phyloP scores from a whole-genome alignment of 1,284 basidiomycete genomes.

The Phylloboletellus chloephorus region DNA sequence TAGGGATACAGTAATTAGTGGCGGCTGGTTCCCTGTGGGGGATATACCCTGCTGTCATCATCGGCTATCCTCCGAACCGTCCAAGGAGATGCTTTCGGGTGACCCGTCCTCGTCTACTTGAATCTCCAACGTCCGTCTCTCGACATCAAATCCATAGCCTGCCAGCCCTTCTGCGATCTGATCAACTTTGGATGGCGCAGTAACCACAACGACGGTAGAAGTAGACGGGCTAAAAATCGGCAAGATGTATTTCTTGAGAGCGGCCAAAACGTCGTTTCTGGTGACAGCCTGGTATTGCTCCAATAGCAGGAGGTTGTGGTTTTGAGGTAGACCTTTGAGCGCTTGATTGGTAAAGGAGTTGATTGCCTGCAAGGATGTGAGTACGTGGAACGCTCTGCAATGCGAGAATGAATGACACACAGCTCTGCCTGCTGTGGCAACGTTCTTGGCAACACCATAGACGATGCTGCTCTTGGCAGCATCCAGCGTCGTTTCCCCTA shows the following conservation, averaged over 20 bases:
- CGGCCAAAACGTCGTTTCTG: constrained; percentile 67
- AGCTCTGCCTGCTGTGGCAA: constrained; percentile 81
- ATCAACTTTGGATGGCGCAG: constrained; percentile 75
- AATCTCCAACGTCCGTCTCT: constrained; percentile 66
- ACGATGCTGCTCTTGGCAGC: constrained; percentile 91
- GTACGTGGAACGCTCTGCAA: neutral
- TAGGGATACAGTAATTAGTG: constrained; percentile 1
- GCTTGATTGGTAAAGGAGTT: constrained; percentile 85
- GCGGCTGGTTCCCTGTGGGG: neutral
- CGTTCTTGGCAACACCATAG: constrained; percentile 73
- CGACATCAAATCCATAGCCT: constrained; percentile 73
- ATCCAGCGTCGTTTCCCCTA: constrained; percentile 84
- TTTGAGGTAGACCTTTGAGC: constrained; percentile 73
- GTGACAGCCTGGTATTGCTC: constrained; percentile 76
- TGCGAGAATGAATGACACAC: constrained; percentile 43
- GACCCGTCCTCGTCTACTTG: constrained; percentile 47
- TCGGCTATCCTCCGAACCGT: constrained; percentile 16
- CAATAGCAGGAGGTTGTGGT: constrained; percentile 70
- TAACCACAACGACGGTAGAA: constrained; percentile 80
- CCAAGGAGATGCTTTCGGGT: constrained; percentile 29
- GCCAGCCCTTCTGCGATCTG: constrained; percentile 65
- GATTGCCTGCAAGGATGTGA: constrained; percentile 48
- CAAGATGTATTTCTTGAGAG: constrained; percentile 74
- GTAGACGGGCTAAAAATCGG: constrained; percentile 80
- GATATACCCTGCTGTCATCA: constrained; percentile 5